Evolutionary conservation across 2,329 filamentous ascomycete species (phyloP).

Genomic region (Beauveria bassiana): DNA sequence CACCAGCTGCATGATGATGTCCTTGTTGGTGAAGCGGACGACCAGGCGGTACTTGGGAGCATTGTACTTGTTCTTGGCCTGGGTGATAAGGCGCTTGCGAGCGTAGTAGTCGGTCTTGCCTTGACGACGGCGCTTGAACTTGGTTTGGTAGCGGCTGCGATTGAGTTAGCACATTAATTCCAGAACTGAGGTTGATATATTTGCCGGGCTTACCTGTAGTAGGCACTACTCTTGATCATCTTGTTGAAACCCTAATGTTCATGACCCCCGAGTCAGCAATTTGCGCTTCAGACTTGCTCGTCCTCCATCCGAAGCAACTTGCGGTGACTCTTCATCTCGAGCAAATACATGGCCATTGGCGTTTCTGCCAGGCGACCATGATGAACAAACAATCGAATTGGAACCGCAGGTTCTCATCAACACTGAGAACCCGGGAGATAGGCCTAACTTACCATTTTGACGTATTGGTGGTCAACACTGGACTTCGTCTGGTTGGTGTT

Average conservation of each 20-base stretch:
- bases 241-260: conserved; percentile 75
- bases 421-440: conserved; percentile 19
- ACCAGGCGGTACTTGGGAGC: conserved; percentile 99
- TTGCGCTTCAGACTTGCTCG: conserved; percentile 82
- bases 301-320: conserved; percentile 92
- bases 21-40: conserved; percentile 98
- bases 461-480: conserved; percentile 39
- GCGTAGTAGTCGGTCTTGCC: conserved; percentile 99
- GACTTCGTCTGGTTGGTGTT: conserved; percentile 28
- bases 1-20: conserved; percentile 98
- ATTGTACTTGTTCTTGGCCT: conserved; percentile 99
- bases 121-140: conserved; percentile 94
- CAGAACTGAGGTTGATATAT: background rate
- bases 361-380: conserved; percentile 33
- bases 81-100: conserved; percentile 97
- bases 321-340: conserved; percentile 64
- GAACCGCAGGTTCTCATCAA: background rate
- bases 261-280: conserved; percentile 92
- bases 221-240: conserved; percentile 93
- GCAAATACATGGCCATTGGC: conserved; percentile 24
- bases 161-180: conserved; percentile 19
- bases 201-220: conserved; percentile 74
- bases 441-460: conserved; percentile 63
- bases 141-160: conserved; percentile 92
- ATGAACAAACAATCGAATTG: background rate